Conservation (phyloP, 2,329 filamentous ascomycete species). For the Colletotrichum scovillei region DNA sequence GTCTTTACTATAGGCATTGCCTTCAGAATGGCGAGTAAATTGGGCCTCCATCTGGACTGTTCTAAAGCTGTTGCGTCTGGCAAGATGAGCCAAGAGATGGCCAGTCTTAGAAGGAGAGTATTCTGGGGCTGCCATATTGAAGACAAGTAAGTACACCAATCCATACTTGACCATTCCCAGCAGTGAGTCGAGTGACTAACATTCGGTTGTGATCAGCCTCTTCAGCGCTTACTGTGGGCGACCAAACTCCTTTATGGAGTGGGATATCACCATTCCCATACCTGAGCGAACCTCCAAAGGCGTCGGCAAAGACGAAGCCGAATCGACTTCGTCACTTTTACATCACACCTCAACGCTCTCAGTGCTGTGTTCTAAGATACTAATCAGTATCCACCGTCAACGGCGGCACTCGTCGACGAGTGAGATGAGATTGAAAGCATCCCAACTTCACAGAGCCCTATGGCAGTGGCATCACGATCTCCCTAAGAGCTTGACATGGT, state of each 20-base stretch:
- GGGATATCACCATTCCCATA: neutral
- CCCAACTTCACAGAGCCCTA: neutral
- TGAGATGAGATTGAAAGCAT: neutral
- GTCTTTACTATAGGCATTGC: constrained; percentile 7
- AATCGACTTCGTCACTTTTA: neutral
- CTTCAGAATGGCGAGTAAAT: constrained; percentile 8
- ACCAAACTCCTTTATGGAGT: constrained; percentile 15
- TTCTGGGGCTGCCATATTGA: constrained; percentile 27
- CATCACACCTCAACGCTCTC: constrained; percentile 3
- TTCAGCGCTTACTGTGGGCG: constrained; percentile 12
- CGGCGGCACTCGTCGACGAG: neutral
- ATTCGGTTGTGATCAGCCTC: neutral
- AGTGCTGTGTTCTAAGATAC: neutral
- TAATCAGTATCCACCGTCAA: neutral
- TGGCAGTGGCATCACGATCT: constrained; percentile 11
- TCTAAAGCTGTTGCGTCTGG: constrained; percentile 12
- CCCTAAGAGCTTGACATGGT: neutral
- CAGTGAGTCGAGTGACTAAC: neutral
- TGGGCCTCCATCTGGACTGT: constrained; percentile 20
- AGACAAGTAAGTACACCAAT: constrained; percentile 3
- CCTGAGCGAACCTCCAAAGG: neutral
- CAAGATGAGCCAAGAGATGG: neutral
- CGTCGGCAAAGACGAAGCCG: neutral
- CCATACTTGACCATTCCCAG: too few species aligned
- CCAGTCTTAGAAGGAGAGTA: constrained; percentile 12